Conservation (phyloP, 257 asterid genomes). For the Handroanthus guayacan region DNA sequence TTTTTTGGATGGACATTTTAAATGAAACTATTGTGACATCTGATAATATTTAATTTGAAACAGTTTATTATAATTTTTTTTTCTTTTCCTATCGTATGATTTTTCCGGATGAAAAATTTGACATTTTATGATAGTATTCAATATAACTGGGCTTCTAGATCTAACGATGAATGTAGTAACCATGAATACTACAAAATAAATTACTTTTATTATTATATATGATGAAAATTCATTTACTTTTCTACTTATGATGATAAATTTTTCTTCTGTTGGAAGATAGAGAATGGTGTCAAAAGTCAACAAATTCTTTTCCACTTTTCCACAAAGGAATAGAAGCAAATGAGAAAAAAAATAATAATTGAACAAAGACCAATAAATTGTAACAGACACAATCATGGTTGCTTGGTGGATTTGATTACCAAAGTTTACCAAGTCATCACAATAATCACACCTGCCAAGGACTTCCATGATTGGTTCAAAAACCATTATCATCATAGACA, state of each 20-base stretch:
- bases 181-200: no score
- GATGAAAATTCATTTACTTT: neutral
- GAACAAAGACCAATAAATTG: neutral
- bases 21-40: no score
- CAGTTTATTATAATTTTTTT: no score
- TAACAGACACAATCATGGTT: constrained; percentile 15
- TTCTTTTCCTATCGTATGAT: no score
- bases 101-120: no score
- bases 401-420: constrained; percentile 33
- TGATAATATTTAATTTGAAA: no score
- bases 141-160: no score
- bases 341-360: constrained; percentile 27
- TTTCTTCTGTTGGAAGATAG: constrained; percentile 33
- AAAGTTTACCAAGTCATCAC: constrained; percentile 55
- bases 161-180: no score
- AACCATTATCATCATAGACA: constrained; percentile 30
- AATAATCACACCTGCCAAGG: constrained; percentile 52
- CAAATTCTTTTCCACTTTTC: constrained; percentile 4
- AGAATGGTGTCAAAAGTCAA: constrained; percentile 31
- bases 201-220: no score
- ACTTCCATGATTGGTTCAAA: constrained; percentile 48
- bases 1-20: no score
- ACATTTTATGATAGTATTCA: no score
- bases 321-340: constrained; percentile 8
- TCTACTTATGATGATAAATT: neutral